Conservation (phyloP, 2,329 filamentous ascomycete species). For the Verticillium albo-atrum region DNA sequence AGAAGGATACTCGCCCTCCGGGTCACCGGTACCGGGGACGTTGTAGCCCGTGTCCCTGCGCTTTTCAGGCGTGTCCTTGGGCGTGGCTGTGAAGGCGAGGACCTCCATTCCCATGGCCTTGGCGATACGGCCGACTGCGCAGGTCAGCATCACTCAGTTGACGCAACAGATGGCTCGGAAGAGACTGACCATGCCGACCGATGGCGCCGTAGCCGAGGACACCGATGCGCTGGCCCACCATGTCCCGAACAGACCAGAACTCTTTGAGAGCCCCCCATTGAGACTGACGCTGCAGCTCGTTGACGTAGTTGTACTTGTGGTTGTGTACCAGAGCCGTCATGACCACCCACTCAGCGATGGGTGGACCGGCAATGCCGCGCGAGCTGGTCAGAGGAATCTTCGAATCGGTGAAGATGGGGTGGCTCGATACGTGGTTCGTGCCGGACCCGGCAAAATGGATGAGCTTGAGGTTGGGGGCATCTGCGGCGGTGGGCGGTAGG, state of each 20-base stretch:
- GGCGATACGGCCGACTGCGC: constrained; percentile 36
- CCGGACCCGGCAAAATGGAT: background rate
- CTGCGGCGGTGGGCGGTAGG: background rate
- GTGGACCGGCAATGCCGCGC: constrained; percentile 18
- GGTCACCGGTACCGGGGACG: constrained; percentile 56
- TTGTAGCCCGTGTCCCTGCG: constrained; percentile 55
- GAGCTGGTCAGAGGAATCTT: background rate
- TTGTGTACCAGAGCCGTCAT: constrained; percentile 26
- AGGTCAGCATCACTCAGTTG: background rate
- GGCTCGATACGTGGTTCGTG: background rate
- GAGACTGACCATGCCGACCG: constrained; percentile 27
- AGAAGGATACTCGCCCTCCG: constrained; percentile 32
- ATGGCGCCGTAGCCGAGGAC: constrained; percentile 42
- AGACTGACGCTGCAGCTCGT: constrained; percentile 20
- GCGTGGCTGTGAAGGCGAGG: constrained; percentile 61
- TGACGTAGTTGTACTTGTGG: constrained; percentile 24
- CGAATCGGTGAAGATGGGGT: background rate
- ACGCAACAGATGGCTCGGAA: background rate
- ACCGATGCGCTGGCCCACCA: constrained; percentile 27
- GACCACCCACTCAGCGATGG: constrained; percentile 38
- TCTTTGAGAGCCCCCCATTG: constrained; percentile 19
- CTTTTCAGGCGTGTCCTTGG: constrained; percentile 54
- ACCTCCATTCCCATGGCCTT: constrained; percentile 62
- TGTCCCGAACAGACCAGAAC: constrained; percentile 22
- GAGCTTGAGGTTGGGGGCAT: background rate